Conservation (phyloP, 2,329 filamentous ascomycete species). For the Claviceps africana region DNA sequence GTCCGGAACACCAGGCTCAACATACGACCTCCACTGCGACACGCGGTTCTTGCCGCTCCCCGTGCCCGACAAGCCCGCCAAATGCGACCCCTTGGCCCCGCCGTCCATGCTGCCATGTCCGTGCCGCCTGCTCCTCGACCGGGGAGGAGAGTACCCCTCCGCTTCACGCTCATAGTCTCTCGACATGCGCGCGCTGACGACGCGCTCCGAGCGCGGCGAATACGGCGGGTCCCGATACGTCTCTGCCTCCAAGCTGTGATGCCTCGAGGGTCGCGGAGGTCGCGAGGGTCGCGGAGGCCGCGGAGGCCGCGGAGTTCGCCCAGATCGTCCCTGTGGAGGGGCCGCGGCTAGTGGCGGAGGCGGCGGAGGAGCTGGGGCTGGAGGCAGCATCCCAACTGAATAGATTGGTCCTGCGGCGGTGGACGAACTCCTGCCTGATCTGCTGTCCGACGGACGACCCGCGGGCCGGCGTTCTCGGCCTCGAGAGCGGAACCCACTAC, state of each 20-base stretch:
- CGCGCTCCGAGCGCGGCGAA: slow-evolving; percentile 17
- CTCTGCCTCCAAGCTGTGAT: slow-evolving; percentile 26
- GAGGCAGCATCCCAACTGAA: slow-evolving; percentile 12
- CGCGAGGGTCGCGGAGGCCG: not conserved
- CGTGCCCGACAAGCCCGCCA: slow-evolving; percentile 33
- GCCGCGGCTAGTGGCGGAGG: not conserved
- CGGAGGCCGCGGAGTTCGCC: no score
- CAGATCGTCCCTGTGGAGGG: no score
- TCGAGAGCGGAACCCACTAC: slow-evolving; percentile 28
- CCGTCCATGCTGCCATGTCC: slow-evolving; percentile 10
- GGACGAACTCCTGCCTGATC: slow-evolving; percentile 18
- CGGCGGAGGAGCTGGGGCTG: not conserved
- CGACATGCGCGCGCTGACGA: slow-evolving; percentile 14
- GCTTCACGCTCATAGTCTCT: slow-evolving; percentile 20
- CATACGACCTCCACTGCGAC: slow-evolving; percentile 33
- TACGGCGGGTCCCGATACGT: slow-evolving; percentile 19
- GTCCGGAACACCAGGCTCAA: slow-evolving; percentile 28
- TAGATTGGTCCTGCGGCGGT: slow-evolving; percentile 21
- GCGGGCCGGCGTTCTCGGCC: slow-evolving; percentile 22
- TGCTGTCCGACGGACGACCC: slow-evolving; percentile 33
- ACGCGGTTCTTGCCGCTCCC: slow-evolving; percentile 32
- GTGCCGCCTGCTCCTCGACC: slow-evolving; percentile 14
- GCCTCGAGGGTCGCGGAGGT: slow-evolving; percentile 13
- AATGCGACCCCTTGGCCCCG: slow-evolving; percentile 25
- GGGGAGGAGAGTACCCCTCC: slow-evolving; percentile 12